Conservation (phyloP, 768 basidiomycete genomes). For the Leucogyrophana mollusca region DNA sequence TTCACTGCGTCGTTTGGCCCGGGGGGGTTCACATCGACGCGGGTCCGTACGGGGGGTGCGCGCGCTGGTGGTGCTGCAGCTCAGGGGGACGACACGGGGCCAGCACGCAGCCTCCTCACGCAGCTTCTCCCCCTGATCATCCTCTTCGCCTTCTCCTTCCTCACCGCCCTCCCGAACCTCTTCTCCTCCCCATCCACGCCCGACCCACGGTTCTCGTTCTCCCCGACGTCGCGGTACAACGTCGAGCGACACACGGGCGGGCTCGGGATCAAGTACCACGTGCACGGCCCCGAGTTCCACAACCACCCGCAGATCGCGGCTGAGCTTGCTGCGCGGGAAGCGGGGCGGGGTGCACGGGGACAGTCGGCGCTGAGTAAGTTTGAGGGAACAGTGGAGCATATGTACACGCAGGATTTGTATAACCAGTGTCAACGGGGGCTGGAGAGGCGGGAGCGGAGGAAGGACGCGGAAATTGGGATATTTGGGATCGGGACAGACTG, state of each 20-base stretch:
- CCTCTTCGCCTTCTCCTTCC: constrained; percentile 79
- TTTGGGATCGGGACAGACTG: constrained; percentile 93
- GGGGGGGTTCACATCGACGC: constrained; percentile 76
- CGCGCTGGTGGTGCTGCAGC: constrained; percentile 29
- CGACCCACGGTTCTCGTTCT: constrained; percentile 80
- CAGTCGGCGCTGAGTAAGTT: constrained; percentile 49
- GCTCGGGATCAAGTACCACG: constrained; percentile 79
- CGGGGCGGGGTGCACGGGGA: constrained; percentile 22
- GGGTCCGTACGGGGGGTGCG: constrained; percentile 45
- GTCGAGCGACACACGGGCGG: constrained; percentile 69
- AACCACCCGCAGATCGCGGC: constrained; percentile 75
- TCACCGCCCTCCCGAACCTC: constrained; percentile 77
- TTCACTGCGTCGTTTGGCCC: constrained; percentile 81
- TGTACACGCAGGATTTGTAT: constrained; percentile 71
- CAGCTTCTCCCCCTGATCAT: constrained; percentile 86
- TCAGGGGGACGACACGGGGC: constrained; percentile 42
- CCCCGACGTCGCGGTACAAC: constrained; percentile 56
- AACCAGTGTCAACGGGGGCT: constrained; percentile 67
- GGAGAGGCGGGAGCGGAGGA: constrained; percentile 65
- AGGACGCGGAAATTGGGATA: constrained; percentile 78
- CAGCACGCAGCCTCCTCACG: constrained; percentile 57
- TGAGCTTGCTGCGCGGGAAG: constrained; percentile 53
- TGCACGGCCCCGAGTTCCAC: constrained; percentile 74
- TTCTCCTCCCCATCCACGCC: constrained; percentile 67
- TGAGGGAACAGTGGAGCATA: constrained; percentile 73